Evolutionary conservation across 2,329 filamentous ascomycete species (phyloP), one percentile per base, ranked within the genome.

Genomic region (Botrytis porri): DNA sequence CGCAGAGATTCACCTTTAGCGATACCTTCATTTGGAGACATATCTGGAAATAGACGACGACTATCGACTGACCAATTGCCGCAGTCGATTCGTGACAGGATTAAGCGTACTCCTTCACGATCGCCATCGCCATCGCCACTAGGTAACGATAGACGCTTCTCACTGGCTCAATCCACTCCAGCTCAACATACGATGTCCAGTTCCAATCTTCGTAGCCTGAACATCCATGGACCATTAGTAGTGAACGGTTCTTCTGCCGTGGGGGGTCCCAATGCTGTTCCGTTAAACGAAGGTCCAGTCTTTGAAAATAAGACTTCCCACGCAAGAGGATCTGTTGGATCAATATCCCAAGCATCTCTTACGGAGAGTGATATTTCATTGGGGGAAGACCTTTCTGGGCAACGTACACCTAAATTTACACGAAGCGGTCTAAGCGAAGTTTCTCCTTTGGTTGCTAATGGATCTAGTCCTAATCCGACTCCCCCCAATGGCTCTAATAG

Each of bases 61-160:
- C 65, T 79, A 45, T 82, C 80, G 22, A 79, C 78, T 18, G 80
- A 82, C 70, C 80, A 81, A 64, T 73, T 81, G 57, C 80, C 80
- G 32, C 80, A 79, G 65, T 81, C 79, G 1, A 78, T 81, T 45
- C 73, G 80, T 32, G 78, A 81, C 72, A 75, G 80, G 35, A 60
- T 81, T 25, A 80, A 77, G 57, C 75, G 78, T 41, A 76, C 41
- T 35, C 61, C 79, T 6, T 81, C 80, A 29, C 73, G 80, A 62
- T 82, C 80, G 20, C 80, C 80, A 20, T 82, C 80, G 20, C 80
- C 80, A 20, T 82, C 80, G 12, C 80, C 80, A n/a, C 75, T 81
- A 54, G 80, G 79, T 16, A 78, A 81, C 67, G 79, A 80, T 57
- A 75, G 78, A n/a, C 78, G 78, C 1, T 80, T 75, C 65, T 79